phyloP scores from a whole-genome alignment of 202 grass and related monocot genomes.

The Dendrocalamus latiflorus region DNA sequence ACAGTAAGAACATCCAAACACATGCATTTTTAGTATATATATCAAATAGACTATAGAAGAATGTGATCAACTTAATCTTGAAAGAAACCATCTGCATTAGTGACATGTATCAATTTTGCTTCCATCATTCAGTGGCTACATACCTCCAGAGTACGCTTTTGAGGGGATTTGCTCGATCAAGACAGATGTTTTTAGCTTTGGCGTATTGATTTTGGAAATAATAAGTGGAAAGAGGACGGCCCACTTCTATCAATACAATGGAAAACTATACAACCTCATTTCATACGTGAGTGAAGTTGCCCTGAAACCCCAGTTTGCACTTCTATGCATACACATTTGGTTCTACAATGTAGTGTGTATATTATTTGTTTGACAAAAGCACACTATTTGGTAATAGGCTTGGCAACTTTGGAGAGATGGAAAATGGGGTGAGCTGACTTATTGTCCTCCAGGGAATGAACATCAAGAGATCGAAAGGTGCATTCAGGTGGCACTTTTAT shows the following conservation, averaged over 20 bases:
- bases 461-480: conserved; percentile 28
- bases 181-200: conserved; percentile 49
- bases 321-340: not conserved
- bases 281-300: conserved; percentile 36
- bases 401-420: conserved; percentile 43
- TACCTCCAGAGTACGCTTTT: conserved; percentile 52
- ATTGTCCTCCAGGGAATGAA: not conserved
- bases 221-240: conserved; percentile 40
- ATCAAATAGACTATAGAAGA: not conserved
- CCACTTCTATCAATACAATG: conserved; percentile 39
- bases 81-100: not conserved
- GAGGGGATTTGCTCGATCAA: conserved; percentile 44
- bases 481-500: conserved; percentile 41
- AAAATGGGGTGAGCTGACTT: conserved; percentile 21
- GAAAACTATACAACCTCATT: conserved; percentile 29
- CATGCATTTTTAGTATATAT: not conserved
- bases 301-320: not conserved
- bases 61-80: conserved; percentile 29
- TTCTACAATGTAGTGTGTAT: not conserved
- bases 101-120: not conserved
- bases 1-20: conserved; percentile 32
- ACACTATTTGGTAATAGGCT: conserved; percentile 22
- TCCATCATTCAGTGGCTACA: conserved; percentile 36
- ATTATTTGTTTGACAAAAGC: conserved; percentile 15
- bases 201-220: conserved; percentile 39